Percentiles rank a stretch among this genome's conserved stretches.
Evolutionary conservation across 345 rosid species (phyloP).

Genomic region (Nephelium lappaceum): DNA sequence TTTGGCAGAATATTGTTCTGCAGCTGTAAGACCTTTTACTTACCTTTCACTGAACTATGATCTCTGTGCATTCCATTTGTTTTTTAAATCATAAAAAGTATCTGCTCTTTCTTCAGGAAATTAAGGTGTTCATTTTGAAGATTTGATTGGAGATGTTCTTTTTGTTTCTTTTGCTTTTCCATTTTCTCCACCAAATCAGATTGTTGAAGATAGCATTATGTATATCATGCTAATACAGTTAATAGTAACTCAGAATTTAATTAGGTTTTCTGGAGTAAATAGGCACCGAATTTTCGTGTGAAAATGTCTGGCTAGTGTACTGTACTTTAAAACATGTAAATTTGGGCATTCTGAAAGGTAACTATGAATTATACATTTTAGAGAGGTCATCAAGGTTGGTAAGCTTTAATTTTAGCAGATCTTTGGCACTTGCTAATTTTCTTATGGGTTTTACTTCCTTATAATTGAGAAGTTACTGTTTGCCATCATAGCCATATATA

Average conservation of each 20-base stretch:
- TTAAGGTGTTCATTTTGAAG: not conserved
- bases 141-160: not conserved
- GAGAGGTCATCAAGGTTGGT: not conserved
- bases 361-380: slow-evolving; percentile 2
- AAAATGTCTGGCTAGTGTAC: slow-evolving; percentile 1
- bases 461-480: not conserved
- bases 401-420: not conserved
- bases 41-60: slow-evolving; percentile 12
- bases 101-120: slow-evolving; percentile 3
- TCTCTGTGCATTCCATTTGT: not conserved
- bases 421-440: not conserved
- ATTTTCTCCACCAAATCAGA: not conserved
- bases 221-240: not conserved
- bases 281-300: slow-evolving; percentile 1
- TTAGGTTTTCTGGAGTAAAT: not conserved
- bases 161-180: not conserved
- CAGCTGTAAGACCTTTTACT: slow-evolving; percentile 53
- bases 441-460: slow-evolving; percentile 1
- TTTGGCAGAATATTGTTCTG: slow-evolving; percentile 79
- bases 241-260: not conserved
- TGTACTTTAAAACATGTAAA: not conserved
- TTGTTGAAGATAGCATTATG: not conserved
- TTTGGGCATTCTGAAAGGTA: not conserved
- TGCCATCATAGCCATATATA: not conserved
- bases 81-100: not conserved